Base-by-base conservation (phyloP, 1,284 basidiomycete genomes). In the Sphagnurus paluster region DNA sequence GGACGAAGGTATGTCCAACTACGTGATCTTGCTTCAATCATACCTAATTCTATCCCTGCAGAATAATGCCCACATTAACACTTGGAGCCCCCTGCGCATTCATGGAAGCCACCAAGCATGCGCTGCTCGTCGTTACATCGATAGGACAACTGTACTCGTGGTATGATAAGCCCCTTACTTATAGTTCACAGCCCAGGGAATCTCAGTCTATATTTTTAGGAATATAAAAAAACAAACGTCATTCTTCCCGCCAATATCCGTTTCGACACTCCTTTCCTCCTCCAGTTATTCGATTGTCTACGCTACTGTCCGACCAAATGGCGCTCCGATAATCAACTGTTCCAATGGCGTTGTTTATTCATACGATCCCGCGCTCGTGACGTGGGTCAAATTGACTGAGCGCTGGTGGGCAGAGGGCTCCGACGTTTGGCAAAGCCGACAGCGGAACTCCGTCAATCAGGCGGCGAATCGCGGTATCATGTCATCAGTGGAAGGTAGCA, bases 341-440 rank as follows among this genome's bases (percentile, higher is more conserved):
- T 88, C 89, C 0, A 83, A 80, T 19, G 89, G 90, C 6, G 65
- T 79, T 10, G 80, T 86, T 0, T 86, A 87, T 61, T 82, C 89
- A 0, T 96, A 89, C 63, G 90, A 96, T 56, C 46, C 75, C 1
- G 65, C 71, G 2, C 72, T 94, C 2, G 65, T 67, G 14, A 65
- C 78, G 2, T 96, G 90, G 84, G 74, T 81, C 29, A 84, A 84
- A 55, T 68, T 96, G 32, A 82, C 81, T 35, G 86, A 91, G 32
- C 68, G 77, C 1, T 92, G 90, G 87, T 93, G 87, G 84, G 72
- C 82, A 0, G 78, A 84, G 55, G 87, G 87, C 26, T 90, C 87
- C 0, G 84, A 90, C 53, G 76, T 75, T n/a, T 91, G 90, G 87
- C 83, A 84, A 59, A 79, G 82, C 24, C 77, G 84, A 2, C 78